These are phyloP conservation scores for Lasiosphaeria miniovina DNA, from an alignment of 495 filamentous ascomycete species.

Conservation along the genomic window DNA sequence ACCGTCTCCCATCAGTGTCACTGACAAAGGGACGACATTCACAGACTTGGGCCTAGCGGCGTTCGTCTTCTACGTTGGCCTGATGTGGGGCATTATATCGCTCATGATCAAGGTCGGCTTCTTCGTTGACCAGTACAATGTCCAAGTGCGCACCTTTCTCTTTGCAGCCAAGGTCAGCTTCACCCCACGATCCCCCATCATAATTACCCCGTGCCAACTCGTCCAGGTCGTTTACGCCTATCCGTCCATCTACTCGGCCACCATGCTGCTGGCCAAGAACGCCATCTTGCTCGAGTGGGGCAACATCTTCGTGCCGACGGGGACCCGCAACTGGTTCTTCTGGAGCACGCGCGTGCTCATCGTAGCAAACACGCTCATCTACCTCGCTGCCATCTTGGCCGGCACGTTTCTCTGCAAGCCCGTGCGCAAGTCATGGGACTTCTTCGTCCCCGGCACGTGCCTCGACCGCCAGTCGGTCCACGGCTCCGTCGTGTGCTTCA, in stretches of 20 bases:
- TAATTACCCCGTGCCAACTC: neutral
- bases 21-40: neutral
- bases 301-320: conserved; percentile 29
- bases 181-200: neutral
- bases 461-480: conserved; percentile 25
- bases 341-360: conserved; percentile 34
- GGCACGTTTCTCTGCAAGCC: conserved; percentile 45
- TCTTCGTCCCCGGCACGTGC: conserved; percentile 26
- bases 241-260: conserved; percentile 22
- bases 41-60: conserved; percentile 12
- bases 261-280: conserved; percentile 29
- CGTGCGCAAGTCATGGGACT: conserved; percentile 31
- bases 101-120: conserved; percentile 22
- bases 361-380: conserved; percentile 36
- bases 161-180: neutral
- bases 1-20: neutral
- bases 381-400: conserved; percentile 39
- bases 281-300: conserved; percentile 39
- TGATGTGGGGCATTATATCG: conserved; percentile 18
- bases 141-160: conserved; percentile 9
- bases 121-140: conserved; percentile 34
- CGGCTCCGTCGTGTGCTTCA: conserved; percentile 23
- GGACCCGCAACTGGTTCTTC: conserved; percentile 17
- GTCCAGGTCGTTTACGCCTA: conserved; percentile 21
- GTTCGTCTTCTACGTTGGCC: conserved; percentile 20